These are phyloP conservation scores for Penicillium antarcticum DNA, from an alignment of 495 filamentous ascomycete species.

Conservation along the genomic window DNA sequence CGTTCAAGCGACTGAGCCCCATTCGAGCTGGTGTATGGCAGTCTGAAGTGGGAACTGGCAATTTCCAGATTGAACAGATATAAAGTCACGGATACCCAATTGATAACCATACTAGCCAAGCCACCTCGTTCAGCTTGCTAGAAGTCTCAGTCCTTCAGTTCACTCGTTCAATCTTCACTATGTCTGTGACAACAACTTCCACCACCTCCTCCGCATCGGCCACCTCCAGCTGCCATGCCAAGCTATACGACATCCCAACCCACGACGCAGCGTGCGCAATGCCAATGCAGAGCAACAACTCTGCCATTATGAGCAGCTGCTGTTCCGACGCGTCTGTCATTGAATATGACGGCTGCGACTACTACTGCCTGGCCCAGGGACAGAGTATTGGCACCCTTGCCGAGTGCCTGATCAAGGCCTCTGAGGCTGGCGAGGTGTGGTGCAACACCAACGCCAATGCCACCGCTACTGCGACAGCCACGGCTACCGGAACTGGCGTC, in stretches of 20 bases:
- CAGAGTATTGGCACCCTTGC: constrained; percentile 33
- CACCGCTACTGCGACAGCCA: constrained; percentile 30
- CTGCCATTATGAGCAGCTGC: constrained; percentile 38
- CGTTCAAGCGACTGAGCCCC: not conserved
- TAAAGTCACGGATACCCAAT: not conserved
- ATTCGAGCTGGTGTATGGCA: not conserved
- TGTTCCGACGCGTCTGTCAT: constrained; percentile 33
- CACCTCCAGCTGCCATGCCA: constrained; percentile 24
- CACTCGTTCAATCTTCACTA: constrained; percentile 8
- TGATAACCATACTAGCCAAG: not conserved
- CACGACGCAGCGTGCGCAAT: constrained; percentile 38
- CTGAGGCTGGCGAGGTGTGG: constrained; percentile 29
- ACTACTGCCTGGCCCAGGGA: constrained; percentile 40
- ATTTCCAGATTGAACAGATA: not conserved
- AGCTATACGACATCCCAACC: constrained; percentile 35
- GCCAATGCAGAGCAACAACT: constrained; percentile 26
- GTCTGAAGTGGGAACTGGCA: not conserved
- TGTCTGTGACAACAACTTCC: constrained; percentile 20
- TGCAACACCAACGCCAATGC: constrained; percentile 34
- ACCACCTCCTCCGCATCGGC: constrained; percentile 21
- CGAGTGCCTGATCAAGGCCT: constrained; percentile 34
- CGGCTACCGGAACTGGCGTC: constrained; percentile 22
- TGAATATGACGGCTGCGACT: constrained; percentile 41
- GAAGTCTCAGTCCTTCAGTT: not conserved
- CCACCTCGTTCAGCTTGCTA: constrained; percentile 8